Conservation (phyloP, 2,329 filamentous ascomycete species). For the Penicillium palitans region DNA sequence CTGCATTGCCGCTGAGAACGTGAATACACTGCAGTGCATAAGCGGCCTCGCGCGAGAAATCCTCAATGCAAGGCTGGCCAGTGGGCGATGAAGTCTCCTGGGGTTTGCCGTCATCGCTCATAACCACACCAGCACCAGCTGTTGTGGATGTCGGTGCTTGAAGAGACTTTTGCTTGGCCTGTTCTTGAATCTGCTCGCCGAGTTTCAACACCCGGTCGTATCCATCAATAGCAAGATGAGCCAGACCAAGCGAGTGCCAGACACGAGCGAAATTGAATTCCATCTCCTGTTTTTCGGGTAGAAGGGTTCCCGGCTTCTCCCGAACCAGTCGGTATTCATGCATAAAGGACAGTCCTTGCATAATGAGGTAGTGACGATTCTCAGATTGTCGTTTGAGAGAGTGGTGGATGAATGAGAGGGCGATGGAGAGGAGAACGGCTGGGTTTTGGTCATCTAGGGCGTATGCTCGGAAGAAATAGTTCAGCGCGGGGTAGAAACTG, state of each 20-base stretch:
- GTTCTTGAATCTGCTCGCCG: conserved; percentile 47
- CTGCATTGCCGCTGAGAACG: conserved; percentile 62
- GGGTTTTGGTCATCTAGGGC: conserved; percentile 73
- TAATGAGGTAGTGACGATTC: conserved; percentile 83
- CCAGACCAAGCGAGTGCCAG: conserved; percentile 73
- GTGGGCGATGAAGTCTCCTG: conserved; percentile 6
- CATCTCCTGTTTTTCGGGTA: conserved; percentile 66
- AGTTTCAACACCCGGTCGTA: conserved; percentile 64
- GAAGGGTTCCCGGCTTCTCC: conserved; percentile 42
- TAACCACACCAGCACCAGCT: conserved; percentile 39
- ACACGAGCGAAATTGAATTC: conserved; percentile 77
- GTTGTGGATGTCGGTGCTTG: conserved; percentile 40
- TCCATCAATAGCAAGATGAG: conserved; percentile 69
- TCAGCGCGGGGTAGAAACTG: conserved; percentile 79
- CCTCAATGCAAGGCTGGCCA: conserved; percentile 45
- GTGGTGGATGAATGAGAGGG: conserved; percentile 82
- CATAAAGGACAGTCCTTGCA: conserved; percentile 82
- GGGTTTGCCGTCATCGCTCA: conserved; percentile 18
- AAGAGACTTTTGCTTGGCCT: conserved; percentile 22
- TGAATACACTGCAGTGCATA: conserved; percentile 71
- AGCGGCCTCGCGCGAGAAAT: conserved; percentile 70
- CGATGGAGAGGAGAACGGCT: conserved; percentile 77
- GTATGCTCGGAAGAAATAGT: conserved; percentile 79
- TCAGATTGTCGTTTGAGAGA: conserved; percentile 85
- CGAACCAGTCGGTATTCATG: conserved; percentile 69